Percentiles rank a stretch among this genome's conserved stretches.
phyloP scores from a whole-genome alignment of 1,284 basidiomycete species.

The Cryptococcus deneoformans region DNA sequence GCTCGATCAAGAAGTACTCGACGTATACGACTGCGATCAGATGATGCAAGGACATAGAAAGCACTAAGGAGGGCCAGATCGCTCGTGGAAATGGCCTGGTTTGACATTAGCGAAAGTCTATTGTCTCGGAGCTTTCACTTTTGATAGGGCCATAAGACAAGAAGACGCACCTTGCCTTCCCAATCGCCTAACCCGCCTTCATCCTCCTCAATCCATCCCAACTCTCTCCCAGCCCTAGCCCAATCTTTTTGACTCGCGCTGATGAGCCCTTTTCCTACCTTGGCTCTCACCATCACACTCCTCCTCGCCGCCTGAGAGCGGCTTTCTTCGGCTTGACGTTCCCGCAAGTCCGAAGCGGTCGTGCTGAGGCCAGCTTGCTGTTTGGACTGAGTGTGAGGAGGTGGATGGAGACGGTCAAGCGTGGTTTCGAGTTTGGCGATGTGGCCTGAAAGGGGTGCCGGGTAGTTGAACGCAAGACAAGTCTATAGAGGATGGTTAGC shows the following conservation, averaged over 20 bases:
- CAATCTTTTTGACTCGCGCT: conserved; percentile 23
- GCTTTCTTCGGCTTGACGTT: conserved; percentile 24
- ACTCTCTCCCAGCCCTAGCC: conserved; percentile 24
- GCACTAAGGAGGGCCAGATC: conserved; percentile 33
- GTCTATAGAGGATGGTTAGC: conserved; percentile 16
- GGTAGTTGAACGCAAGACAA: conserved; percentile 32
- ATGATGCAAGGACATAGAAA: conserved; percentile 22
- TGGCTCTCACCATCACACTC: conserved; percentile 26
- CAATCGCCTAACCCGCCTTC: conserved; percentile 40
- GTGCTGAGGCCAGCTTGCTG: conserved; percentile 18
- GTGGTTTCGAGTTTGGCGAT: conserved; percentile 38
- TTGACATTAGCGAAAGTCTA: too few species aligned
- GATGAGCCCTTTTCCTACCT: conserved; percentile 32
- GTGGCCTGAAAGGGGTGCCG: conserved; percentile 32
- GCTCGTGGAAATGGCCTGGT: conserved; percentile 29
- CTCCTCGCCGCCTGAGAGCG: conserved; percentile 18
- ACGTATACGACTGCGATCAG: conserved; percentile 25
- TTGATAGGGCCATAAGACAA: too few species aligned
- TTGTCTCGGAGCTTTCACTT: too few species aligned
- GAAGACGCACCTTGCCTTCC: conserved; percentile 12
- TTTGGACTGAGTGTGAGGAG: conserved; percentile 1
- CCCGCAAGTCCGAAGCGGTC: conserved; percentile 34
- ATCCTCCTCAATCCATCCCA: conserved; percentile 28
- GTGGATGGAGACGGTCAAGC: conserved; percentile 37
- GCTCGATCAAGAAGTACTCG: conserved; percentile 30